Evolutionary conservation across 1,284 basidiomycete species (phyloP), one percentile per base, ranked within the genome.

Genomic region (Tilletiaria anomala): DNA sequence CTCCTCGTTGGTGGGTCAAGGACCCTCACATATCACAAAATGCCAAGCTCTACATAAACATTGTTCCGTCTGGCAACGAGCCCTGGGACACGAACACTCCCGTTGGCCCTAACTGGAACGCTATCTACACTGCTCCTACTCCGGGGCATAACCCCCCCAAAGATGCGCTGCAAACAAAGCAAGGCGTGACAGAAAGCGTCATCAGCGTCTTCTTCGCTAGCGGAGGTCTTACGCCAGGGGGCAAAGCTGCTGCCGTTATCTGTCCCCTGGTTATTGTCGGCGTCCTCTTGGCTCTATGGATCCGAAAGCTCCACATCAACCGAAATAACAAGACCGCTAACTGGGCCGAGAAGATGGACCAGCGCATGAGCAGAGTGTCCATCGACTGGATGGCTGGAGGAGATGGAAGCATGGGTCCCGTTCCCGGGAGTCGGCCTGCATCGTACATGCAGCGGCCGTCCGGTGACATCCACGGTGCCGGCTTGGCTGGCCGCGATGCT

Each of bases 261-360:
- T 59, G 56, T 35, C 59, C 59, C 2, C 40, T 61, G 24, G 48
- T 61, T 37, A 45, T 61, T 16, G 29, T 60, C 29, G 47, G 47
- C 34, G 48, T 53, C 37, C 46, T 45, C 14, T 15, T 61, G 15
- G 57, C 50, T 39, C 36, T 61, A n/a, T 47, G 32, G 29, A 46
- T 61, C 38, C 55, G 59, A 26, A 57, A 56, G 44, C 48, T 60
- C 43, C 59, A 61, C 58, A 57, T 61, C 47, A 60, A 58, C 46
- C 48, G 59, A 2, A 43, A 48, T 54, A 61, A 61, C 57, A 61
- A 61, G 53, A 58, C 55, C 29, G 59, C 55, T 36, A 56, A 61
- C 51, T 61, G 57, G 57, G 59, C 59, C 26, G 55, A 61, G 17
- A 50, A 58, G 44, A 58, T 61, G 57, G 59, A 61, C 56, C 53